These are phyloP conservation scores for Chaetomidium leptoderma DNA, from an alignment of 495 filamentous ascomycete genomes.

Conservation along the genomic window DNA sequence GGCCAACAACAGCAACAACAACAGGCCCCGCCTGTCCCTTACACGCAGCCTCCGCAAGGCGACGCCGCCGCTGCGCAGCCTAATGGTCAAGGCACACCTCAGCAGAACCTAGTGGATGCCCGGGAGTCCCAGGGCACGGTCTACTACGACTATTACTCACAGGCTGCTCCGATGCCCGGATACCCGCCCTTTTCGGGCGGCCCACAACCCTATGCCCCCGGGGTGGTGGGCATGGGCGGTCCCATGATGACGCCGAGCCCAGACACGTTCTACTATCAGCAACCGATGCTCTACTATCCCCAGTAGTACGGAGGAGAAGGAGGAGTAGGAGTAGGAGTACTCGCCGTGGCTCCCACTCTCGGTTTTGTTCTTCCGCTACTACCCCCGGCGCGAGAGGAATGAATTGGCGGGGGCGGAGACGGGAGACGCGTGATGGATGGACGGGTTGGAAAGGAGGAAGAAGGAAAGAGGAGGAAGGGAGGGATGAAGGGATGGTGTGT, in stretches of 20 bases:
- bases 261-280: constrained; percentile 62
- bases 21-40: constrained; percentile 30
- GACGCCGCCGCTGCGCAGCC: constrained; percentile 32
- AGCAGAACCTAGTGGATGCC: constrained; percentile 63
- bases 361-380: too few species aligned
- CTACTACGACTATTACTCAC: constrained; percentile 82
- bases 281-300: constrained; percentile 51
- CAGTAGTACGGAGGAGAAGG: constrained; percentile 17
- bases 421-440: neutral
- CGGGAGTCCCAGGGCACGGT: constrained; percentile 94
- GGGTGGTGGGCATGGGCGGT: constrained; percentile 62
- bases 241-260: constrained; percentile 74
- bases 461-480: neutral
- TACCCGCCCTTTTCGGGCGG: constrained; percentile 48
- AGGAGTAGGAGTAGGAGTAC: too few species aligned
- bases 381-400: too few species aligned
- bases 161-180: constrained; percentile 55
- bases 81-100: constrained; percentile 33
- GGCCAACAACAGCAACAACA: constrained; percentile 46
- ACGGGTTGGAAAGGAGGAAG: neutral
- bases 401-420: neutral
- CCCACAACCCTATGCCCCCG: constrained; percentile 52
- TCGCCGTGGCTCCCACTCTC: too few species aligned
- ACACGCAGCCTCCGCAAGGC: constrained; percentile 39
- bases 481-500: neutral